Evolutionary conservation across 140 eudicot genomes (phyloP).

Genomic region (Oenanthe javanica): DNA sequence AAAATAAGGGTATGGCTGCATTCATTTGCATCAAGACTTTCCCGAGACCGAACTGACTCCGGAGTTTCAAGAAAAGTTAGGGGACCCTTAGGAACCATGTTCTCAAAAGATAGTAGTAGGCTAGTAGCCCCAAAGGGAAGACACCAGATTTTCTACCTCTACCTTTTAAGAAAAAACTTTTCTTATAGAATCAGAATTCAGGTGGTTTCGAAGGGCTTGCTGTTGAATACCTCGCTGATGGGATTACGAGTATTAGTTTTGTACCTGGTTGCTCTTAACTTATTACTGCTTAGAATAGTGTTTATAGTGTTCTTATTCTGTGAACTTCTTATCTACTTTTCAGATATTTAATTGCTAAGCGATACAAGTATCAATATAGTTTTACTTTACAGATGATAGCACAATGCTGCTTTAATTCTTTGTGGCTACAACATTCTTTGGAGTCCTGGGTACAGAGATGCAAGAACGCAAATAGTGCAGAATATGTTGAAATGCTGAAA

Average conservation of each 20-base stretch:
- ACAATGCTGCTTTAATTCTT: slow-evolving; percentile 37
- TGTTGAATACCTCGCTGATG: neutral
- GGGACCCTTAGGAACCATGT: neutral
- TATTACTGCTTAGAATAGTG: neutral
- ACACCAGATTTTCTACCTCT: neutral
- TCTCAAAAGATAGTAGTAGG: neutral
- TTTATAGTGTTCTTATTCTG: neutral
- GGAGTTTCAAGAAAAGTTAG: neutral
- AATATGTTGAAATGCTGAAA: slow-evolving; percentile 65
- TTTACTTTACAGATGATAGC: slow-evolving; percentile 59
- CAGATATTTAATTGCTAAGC: neutral
- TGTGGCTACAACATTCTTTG: slow-evolving; percentile 57
- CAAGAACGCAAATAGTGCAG: slow-evolving; percentile 68
- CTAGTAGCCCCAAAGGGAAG: neutral
- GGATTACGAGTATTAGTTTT: neutral
- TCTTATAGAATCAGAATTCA: neutral
- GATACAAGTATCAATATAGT: neutral
- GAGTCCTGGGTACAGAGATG: slow-evolving; percentile 66
- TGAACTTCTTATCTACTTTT: neutral
- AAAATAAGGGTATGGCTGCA: neutral
- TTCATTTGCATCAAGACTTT: neutral
- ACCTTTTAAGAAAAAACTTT: neutral
- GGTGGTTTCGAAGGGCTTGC: neutral
- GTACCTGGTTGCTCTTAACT: neutral
- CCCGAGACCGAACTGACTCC: neutral